Evolutionary conservation across 148 eudicot genomes (phyloP).

Genomic region (Drosera capensis): DNA sequence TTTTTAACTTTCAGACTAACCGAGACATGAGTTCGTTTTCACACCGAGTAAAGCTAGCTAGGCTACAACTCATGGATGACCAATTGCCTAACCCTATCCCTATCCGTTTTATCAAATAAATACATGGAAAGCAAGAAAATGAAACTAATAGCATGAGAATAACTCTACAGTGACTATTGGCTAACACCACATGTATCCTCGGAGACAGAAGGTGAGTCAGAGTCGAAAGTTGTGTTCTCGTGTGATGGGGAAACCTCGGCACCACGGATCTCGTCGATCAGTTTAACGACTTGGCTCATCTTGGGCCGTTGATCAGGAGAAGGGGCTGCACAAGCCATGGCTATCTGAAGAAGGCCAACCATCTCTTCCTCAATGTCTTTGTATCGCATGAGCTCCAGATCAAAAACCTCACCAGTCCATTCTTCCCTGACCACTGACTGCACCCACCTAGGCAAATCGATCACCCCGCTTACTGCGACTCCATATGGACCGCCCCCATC

Average conservation of each 20-base stretch:
- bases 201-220: constrained; percentile 42
- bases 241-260: constrained; percentile 50
- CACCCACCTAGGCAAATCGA: constrained; percentile 88
- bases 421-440: constrained; percentile 92
- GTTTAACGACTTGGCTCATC: constrained; percentile 49
- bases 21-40: no score
- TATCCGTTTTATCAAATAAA: no score
- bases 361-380: constrained; percentile 90
- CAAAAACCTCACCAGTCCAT: constrained; percentile 98
- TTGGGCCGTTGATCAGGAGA: constrained; percentile 66
- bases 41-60: no score
- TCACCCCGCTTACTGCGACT: constrained; percentile 39
- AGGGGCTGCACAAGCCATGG: constrained; percentile 53
- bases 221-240: constrained; percentile 23
- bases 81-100: no score
- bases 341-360: constrained; percentile 84
- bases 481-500: constrained; percentile 43
- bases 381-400: constrained; percentile 90
- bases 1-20: no score
- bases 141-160: no score
- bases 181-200: constrained; percentile 38
- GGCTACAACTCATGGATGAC: no score
- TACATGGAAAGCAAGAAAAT: background rate
- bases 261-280: constrained; percentile 73
- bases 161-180: constrained; percentile 24